Evolutionary conservation across 257 asterid genomes (phyloP).

Genomic region (Nicotiana tomentosiformis): DNA sequence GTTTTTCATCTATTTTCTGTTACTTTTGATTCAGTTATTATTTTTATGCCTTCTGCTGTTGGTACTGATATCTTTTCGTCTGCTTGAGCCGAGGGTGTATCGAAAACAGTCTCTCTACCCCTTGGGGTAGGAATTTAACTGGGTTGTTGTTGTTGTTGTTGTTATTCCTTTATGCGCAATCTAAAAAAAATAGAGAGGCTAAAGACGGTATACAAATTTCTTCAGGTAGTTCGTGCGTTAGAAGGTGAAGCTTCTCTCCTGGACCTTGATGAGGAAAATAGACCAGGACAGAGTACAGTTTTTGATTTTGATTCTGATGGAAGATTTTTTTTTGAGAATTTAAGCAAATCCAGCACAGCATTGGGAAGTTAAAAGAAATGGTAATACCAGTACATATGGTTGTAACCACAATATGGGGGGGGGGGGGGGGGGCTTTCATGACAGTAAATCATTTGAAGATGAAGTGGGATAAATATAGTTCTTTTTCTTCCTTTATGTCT

Average conservation of each 20-base stretch:
- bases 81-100: too few species aligned
- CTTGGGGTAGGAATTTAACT: too few species aligned
- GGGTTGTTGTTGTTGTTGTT: too few species aligned
- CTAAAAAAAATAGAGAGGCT: not conserved
- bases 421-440: not conserved
- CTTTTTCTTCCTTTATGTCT: not conserved
- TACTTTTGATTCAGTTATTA: too few species aligned
- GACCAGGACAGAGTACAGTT: constrained; percentile 18
- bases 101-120: too few species aligned
- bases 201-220: not conserved
- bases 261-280: constrained; percentile 13
- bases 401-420: not conserved
- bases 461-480: not conserved
- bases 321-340: not conserved
- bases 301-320: not conserved
- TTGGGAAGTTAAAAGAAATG: not conserved
- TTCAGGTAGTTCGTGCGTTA: constrained; percentile 22
- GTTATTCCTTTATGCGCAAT: not conserved
- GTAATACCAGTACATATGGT: not conserved
- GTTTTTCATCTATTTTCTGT: too few species aligned
- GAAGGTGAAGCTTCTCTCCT: constrained; percentile 13
- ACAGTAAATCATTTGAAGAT: not conserved
- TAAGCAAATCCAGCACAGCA: not conserved
- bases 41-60: too few species aligned
- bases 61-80: too few species aligned